Conservation (phyloP, 495 filamentous ascomycete species). For the Parathielavia appendiculata region DNA sequence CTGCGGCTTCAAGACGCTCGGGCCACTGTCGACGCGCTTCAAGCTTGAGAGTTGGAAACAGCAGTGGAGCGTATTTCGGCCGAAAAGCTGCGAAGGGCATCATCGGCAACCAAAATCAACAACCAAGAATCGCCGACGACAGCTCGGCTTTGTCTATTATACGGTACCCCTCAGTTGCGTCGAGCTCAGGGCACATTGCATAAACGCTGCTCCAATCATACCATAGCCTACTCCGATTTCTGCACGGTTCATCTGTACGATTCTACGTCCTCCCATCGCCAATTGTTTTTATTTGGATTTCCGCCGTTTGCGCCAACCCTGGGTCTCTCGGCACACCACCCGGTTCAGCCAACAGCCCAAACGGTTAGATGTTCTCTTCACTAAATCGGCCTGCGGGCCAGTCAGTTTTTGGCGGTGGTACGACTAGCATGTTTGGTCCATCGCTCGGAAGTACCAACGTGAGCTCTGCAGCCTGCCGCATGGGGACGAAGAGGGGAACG, state of each 20-base stretch:
- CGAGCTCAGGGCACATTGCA: background rate
- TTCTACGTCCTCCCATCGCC: background rate
- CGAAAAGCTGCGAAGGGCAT: slow-evolving; percentile 7
- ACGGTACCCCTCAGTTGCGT: background rate
- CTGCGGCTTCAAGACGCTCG: slow-evolving; percentile 8
- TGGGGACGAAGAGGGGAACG: background rate
- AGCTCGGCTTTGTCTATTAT: background rate
- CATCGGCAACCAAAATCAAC: background rate
- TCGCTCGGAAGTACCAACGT: slow-evolving; percentile 19
- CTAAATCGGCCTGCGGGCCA: slow-evolving; percentile 23
- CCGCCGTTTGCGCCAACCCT: background rate
- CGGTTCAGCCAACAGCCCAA: background rate
- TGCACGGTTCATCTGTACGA: background rate
- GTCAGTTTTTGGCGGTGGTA: slow-evolving; percentile 24
- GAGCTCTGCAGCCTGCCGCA: slow-evolving; percentile 11
- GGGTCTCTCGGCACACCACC: background rate
- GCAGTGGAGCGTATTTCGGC: slow-evolving; percentile 1
- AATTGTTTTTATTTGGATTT: slow-evolving; percentile 10
- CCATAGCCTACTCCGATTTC: background rate
- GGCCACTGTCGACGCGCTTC: background rate
- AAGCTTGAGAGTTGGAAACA: background rate
- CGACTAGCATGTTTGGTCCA: slow-evolving; percentile 25
- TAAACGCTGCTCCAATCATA: background rate
- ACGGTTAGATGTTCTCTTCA: slow-evolving; percentile 19
- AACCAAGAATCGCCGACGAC: background rate